Base-by-base conservation (phyloP, 2,329 filamentous ascomycete species). In the Rutstroemia sp. region DNA sequence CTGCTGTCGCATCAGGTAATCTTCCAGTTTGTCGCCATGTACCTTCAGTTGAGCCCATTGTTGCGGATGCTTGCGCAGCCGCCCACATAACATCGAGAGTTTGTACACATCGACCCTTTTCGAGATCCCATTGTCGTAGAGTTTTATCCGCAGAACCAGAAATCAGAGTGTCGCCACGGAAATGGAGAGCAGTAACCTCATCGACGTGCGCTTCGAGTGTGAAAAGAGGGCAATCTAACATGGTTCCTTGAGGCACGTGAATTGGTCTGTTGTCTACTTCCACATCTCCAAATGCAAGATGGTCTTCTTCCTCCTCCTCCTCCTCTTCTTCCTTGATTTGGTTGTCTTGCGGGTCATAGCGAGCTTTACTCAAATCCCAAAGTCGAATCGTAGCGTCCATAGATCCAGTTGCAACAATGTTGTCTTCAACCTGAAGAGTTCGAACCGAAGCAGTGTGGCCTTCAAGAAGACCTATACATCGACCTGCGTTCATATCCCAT, bases 81-180 rank as follows among this genome's bases (percentile, higher is more conserved):
- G 94, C 94, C 94, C 94, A 99, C 71, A 99, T 88, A 6, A 99
- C 92, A 72, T 99, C 94, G 49, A 99, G 77, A 2, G 94, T 99
- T 73, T 99, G 94, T 54, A 99, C 89, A 71, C 94, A 97, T 49
- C 94, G 87, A n/a, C 94, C 94, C 71, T 92, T 96, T 66, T 92
- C 89, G 50, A 99, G 79, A 75, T 99, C 94, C 94, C 94, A 99
- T 71, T 99, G 94, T 46, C 94, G 86, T 55, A 99, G 77, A 1
- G 94, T 99, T 78, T 99, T 99, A 75, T 99, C 94, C 0, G 94
- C 88, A 7, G 92, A 97, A 12, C 94, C 94, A 2, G 94, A 99
- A 34, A 99, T 91, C 16, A 99, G 80, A 0, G 90, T 91, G 63
- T 96, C 86, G 55, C 89, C 89, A 58, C 85, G 82, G 74, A 99